A percentile compares a stretch with the other conserved stretches of the same genome.
Conservation (phyloP, 2,329 filamentous ascomycete species). For the Diaporthe velutina region DNA sequence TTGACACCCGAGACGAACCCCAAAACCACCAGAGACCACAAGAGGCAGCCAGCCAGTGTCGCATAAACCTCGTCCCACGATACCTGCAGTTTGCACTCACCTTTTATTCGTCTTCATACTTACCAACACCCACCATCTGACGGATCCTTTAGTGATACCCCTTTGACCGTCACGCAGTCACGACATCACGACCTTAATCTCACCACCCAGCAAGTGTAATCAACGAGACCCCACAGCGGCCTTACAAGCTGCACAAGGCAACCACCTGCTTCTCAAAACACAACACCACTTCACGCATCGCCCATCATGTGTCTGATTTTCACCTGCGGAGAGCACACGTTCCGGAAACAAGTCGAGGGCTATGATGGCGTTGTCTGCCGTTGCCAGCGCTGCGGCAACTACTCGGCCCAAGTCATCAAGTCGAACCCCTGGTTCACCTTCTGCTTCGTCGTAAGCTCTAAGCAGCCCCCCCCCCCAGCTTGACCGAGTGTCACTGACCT, state of each 20-base stretch:
- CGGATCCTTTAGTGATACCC: not conserved
- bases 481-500: conserved; percentile 13
- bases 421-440: conserved; percentile 82
- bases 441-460: conserved; percentile 74
- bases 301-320: conserved; percentile 71
- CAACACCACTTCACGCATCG: conserved; percentile 7
- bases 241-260: not conserved
- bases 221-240: not conserved
- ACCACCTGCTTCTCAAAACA: not conserved
- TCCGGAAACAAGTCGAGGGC: conserved; percentile 70
- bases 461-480: not conserved
- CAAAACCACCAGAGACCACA: not conserved
- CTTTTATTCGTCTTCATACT: not conserved
- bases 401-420: conserved; percentile 71
- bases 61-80: not conserved
- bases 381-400: conserved; percentile 77
- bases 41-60: not conserved
- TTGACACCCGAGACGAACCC: not conserved
- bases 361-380: conserved; percentile 73
- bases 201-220: not conserved
- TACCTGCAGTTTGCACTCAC: not conserved
- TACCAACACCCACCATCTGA: not conserved
- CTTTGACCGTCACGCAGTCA: not conserved
- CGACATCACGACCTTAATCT: not conserved
- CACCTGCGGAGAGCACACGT: conserved; percentile 72